Evolutionary conservation across 2,329 filamentous ascomycete species (phyloP).

Genomic region (Ilyonectria mors-panacis): DNA sequence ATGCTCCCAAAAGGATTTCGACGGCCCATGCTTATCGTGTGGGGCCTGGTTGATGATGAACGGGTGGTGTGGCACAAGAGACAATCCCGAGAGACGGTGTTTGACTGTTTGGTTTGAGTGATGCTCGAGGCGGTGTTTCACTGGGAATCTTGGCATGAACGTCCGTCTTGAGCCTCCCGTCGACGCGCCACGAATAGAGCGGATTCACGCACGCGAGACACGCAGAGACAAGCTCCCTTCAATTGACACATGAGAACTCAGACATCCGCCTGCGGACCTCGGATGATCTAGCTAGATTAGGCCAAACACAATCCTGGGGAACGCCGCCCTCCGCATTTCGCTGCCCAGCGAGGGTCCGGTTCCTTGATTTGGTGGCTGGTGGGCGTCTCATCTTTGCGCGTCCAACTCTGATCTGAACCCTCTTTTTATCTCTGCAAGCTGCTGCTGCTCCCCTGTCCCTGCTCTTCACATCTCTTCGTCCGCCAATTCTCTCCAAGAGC

Average conservation of each 20-base stretch:
- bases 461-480: background rate
- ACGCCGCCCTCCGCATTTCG: conserved; percentile 27
- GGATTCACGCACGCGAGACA: background rate
- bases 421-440: too few relatives aligned
- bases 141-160: background rate
- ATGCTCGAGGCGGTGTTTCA: background rate
- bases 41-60: conserved; percentile 14
- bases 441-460: too few relatives aligned
- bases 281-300: conserved; percentile 22
- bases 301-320: conserved; percentile 25
- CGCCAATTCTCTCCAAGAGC: background rate
- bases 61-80: conserved; percentile 4
- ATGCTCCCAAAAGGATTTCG: conserved; percentile 14
- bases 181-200: background rate
- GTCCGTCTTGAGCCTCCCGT: background rate
- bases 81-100: background rate
- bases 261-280: conserved; percentile 17
- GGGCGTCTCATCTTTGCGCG: background rate
- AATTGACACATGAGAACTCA: background rate
- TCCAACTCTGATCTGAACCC: background rate
- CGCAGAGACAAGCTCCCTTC: background rate
- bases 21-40: conserved; percentile 28
- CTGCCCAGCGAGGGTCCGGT: conserved; percentile 17
- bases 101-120: background rate
- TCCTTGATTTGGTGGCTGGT: conserved; percentile 10